A percentile compares a stretch with the other conserved stretches of the same genome.
Conservation (phyloP, 75 land plant genomes). For the Picea sitchensis region DNA sequence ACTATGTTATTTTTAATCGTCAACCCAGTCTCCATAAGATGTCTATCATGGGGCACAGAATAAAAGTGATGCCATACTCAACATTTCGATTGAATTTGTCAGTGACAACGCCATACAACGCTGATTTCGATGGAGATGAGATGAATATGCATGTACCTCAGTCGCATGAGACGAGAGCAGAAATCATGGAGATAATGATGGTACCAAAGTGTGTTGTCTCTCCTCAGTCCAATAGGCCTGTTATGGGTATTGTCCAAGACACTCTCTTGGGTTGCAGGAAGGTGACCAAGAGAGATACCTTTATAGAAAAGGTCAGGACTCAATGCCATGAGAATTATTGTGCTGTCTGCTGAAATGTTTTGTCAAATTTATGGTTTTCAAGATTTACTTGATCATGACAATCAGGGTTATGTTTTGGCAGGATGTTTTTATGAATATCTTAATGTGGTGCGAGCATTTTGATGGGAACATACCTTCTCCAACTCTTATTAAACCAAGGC, state of each 20-base stretch:
- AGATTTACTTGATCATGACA: not conserved
- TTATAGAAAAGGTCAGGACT: slow-evolving; percentile 96
- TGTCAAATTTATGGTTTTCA: not conserved
- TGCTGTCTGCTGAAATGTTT: not conserved
- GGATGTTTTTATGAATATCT: slow-evolving; percentile 98
- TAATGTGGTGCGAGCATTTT: slow-evolving; percentile 99
- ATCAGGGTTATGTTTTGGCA: slow-evolving; percentile 23
- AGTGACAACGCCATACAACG: slow-evolving; percentile 99
- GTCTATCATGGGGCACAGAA: slow-evolving; percentile 99
- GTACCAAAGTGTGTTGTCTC: slow-evolving; percentile 99
- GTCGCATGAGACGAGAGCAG: slow-evolving; percentile 97
- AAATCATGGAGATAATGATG: slow-evolving; percentile 96
- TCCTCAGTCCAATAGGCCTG: slow-evolving; percentile 94
- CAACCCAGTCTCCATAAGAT: slow-evolving; percentile 99
- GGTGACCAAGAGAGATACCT: slow-evolving; percentile 96
- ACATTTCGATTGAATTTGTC: slow-evolving; percentile 96
- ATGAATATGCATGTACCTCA: slow-evolving; percentile 99
- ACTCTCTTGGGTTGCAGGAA: slow-evolving; percentile 97
- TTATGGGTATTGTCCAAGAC: slow-evolving; percentile 99
- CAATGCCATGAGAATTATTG: not conserved
- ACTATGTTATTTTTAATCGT: slow-evolving; percentile 94
- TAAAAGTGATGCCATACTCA: slow-evolving; percentile 98
- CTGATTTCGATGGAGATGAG: slow-evolving; percentile 99
- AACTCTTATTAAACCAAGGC: slow-evolving; percentile 88
- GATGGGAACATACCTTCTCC: slow-evolving; percentile 95